Base-by-base conservation (phyloP, 805 yeast species). In the Diddensiella caesifluorescens region DNA sequence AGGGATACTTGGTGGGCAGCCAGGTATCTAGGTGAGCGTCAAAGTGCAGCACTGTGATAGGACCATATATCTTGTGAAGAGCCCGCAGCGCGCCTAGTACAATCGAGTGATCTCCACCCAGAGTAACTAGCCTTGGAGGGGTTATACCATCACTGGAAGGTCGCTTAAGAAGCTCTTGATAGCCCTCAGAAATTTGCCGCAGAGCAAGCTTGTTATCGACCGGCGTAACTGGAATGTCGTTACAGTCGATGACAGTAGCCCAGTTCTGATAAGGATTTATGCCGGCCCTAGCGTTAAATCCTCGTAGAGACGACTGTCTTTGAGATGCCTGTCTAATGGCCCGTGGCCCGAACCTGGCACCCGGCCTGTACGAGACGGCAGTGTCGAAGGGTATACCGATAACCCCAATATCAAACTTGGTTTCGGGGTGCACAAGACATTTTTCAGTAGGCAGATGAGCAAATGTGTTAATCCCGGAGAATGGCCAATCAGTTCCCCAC, bases 1-100 rank as follows among this genome's bases (percentile, higher is more conserved):
- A 65, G 19, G 92, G 90, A 55, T 83, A 83, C 55, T 80, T 80
- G 39, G 73, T 69, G 7, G 94, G 92, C 30, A 77, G 64, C 95
- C 95, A 85, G 4, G 94, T 84, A 59, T 85, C 94, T 50, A 84
- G 69, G 63, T 84, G 94, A 10, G 92, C 90, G 57, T 85, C 95
- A 52, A 85, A 83, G 61, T 85, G 95, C 42, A 85, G 74, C 27
- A 85, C 78, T 18, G 85, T 77, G 38, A 85, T 62, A 15, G 77
- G 77, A 1, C 90, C 92, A 54, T 84, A 75, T 16, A 73, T 54
- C 39, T 74, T 65, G 46, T 74, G 59, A 42, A 82, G 67, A 0
- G 85, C 80, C 50, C 94, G 69, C 45, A 83, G 61, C 48, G 81
- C 85, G 2, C 90, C 88, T 39, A 84, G 67, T 31, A 82, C 69